Evolutionary conservation across 345 rosid genomes (phyloP), one percentile per base, ranked within the genome.

Genomic region (Ceriops tagal): DNA sequence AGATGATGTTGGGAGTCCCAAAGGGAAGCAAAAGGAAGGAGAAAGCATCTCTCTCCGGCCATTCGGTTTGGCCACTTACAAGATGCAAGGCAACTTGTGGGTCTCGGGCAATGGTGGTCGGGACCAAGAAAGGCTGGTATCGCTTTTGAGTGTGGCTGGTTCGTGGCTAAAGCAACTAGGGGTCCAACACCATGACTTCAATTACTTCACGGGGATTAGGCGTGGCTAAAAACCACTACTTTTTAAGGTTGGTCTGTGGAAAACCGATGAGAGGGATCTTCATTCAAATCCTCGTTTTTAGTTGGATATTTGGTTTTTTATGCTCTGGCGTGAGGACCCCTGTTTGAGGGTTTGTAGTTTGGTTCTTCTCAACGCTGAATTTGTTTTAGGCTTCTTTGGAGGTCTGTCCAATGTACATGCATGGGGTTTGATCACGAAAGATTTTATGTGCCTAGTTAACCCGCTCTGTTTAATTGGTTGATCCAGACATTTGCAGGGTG

Each of bases 151-250:
- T 6, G 96, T 87, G 9, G 97, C 96, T 4, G 87, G 81, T 70
- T 91, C 97, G 15, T 91, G 97, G 96, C 62, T 89, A 82, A 91
- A 89, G 79, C 96, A 91, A 81, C 86, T 91, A 8, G 71, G 78
- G 24, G 82, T 83, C 65, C 76, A 82, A 71, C 93, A 89, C 81
- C 88, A 83, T 58, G 97, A 91, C 80, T 77, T 78, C 32, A 76
- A 59, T 79, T 87, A 80, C 68, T 87, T 89, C 74, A 62, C 75
- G 6, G 59, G 31, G 16, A 24, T 24, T 2, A 56, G 30, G 59
- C 59, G 59, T 56, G 59, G 28, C 16, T 56, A 56, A 22, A 53
- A 24, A 3, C 59, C 28, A 8, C 30, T 15, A 10, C 30, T 0
- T 24, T 24, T 24, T 24, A 43, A 43, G 18, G 15, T 43, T 43